Base-by-base conservation (phyloP, 768 basidiomycete species). In the Dendrothele bispora region DNA sequence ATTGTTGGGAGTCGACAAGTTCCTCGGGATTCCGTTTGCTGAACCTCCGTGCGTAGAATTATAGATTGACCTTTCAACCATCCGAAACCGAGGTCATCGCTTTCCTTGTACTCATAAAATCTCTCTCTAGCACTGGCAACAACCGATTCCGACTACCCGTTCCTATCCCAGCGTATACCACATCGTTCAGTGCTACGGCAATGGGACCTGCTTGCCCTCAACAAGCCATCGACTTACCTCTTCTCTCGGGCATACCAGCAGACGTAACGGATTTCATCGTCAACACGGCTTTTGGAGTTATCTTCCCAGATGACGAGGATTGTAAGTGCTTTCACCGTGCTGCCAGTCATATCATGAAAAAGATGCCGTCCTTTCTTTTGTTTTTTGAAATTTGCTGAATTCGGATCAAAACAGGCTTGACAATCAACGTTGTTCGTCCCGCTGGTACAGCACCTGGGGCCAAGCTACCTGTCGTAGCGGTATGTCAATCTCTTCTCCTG, bases 11-110 rank as follows among this genome's bases (percentile, higher is more conserved):
- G 54, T 71, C 3, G 56, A 67, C 17, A 64, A 69, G 48, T 82
- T 76, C 54, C 60, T 78, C 2, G 79, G 80, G 2, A 78, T 83
- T 30, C 80, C 80, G 1, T 83, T 77, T 46, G 80, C 78, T 12
- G 51, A 72, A 56, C 74, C 81, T 20, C 78, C 79, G 81, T 83
- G 50, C 52, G 74, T 57, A n/a, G n/a, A 22, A 1, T 48, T 22
- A 7, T 4, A 18, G 11, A 3, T 15, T n/a, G 15, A 26, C 6
- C 7, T 12, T 18, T 42, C 2, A 26, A n/a, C 37, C 32, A 32
- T 41, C 4, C 26, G 1, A 2, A 6, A 20, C 14, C 7, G 12
- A 10, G 20, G 15, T 10, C 15, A 11, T 15, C 25, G 24, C 27
- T 38, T 34, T 29, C 17, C 7, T 30, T 30, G 7, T 21, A 8